Conservation (phyloP, 2,329 filamentous ascomycete species). For the Berkeleyomyces basicola region DNA sequence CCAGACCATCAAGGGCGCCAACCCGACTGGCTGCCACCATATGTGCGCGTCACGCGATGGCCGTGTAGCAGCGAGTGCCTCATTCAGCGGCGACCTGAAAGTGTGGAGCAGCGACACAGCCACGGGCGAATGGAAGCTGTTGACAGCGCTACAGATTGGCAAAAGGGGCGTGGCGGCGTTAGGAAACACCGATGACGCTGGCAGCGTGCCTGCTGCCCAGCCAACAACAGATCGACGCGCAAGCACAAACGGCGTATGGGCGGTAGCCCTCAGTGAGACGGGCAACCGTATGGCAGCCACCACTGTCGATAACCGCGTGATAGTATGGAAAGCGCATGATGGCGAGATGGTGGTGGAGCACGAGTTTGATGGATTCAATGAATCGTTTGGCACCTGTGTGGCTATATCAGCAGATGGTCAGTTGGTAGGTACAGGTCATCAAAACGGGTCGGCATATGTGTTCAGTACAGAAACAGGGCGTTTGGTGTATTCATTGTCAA, state of each 20-base stretch:
- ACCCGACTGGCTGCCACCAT: slow-evolving; percentile 85
- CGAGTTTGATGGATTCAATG: slow-evolving; percentile 40
- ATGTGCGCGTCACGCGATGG: slow-evolving; percentile 55
- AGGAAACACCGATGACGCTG: slow-evolving; percentile 22
- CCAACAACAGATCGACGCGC: background rate
- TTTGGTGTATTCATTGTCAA: slow-evolving; percentile 69
- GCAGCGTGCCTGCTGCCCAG: background rate
- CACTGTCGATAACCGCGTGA: slow-evolving; percentile 34
- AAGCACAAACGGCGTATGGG: slow-evolving; percentile 56
- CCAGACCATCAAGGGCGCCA: slow-evolving; percentile 65
- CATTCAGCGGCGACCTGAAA: slow-evolving; percentile 78
- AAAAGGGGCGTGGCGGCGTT: slow-evolving; percentile 23
- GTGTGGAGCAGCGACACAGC: slow-evolving; percentile 51
- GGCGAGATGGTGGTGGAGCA: slow-evolving; percentile 87
- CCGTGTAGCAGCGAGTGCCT: slow-evolving; percentile 59
- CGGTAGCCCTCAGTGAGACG: slow-evolving; percentile 67
- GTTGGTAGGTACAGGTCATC: slow-evolving; percentile 80
- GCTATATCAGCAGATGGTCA: slow-evolving; percentile 66
- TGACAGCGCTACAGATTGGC: slow-evolving; percentile 20
- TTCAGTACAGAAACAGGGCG: slow-evolving; percentile 86
- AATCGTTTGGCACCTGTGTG: slow-evolving; percentile 77
- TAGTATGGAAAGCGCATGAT: slow-evolving; percentile 26
- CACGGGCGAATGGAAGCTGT: slow-evolving; percentile 35
- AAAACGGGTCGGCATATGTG: slow-evolving; percentile 81
- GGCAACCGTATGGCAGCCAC: slow-evolving; percentile 75